Evolutionary conservation across 345 rosid species (phyloP), one percentile per base, ranked within the genome.

Genomic region (Dimocarpus longan): DNA sequence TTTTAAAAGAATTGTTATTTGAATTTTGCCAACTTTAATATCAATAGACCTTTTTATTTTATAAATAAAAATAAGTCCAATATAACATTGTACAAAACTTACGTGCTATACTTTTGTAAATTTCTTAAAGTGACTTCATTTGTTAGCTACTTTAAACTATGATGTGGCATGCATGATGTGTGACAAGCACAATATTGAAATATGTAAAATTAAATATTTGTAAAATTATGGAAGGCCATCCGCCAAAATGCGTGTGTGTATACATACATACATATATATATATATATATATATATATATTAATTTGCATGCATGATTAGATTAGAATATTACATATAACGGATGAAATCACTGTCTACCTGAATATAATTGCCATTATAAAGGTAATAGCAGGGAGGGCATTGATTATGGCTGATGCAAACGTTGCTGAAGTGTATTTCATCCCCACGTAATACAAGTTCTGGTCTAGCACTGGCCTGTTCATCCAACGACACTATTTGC

Each of bases 391-490:
- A 0, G 99, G 98, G 75, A 96, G 96, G 84, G 88, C 76, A 78
- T 93, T 96, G 79, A 85, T 78, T 15, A 83, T 80, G 15, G 97
- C 94, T 0, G 97, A 89, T 72, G 93, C 81, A 78, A 90, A 92
- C 43, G 99, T 96, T 62, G 99, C 98, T 0, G 97, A 87, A 22
- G 99, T 93, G 84, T 84, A 81, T 84, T 93, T 89, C 98, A 95
- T 86, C 52, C 99, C 99, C 74, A 90, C 46, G 79, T 87, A 91
- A 81, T 90, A 95, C 32, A 93, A 62, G 78, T 95, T 95, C 85
- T 93, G 98, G 79, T 95, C 99, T 78, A 95, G 78, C 76, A 95
- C 93, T 19, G 99, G 98, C 87, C 99, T 96, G 88, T 37, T 48
- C 71, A 73, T 76, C 77, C 40, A 82, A 66, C 10, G 21, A 54